Evolutionary conservation across 2,329 filamentous ascomycete species (phyloP).

Genomic region (Fusarium zealandicum): DNA sequence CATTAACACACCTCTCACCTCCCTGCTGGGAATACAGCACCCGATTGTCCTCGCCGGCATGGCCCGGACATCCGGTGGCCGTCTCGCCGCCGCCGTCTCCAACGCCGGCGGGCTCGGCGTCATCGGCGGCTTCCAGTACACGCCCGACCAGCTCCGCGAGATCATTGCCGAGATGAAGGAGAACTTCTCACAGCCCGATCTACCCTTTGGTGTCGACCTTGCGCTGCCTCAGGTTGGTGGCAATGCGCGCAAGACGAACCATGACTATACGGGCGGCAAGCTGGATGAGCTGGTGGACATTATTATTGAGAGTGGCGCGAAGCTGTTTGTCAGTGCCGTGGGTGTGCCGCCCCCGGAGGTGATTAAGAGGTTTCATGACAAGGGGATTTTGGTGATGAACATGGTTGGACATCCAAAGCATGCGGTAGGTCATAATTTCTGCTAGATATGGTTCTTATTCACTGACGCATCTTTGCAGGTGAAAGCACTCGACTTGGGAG

Average conservation of each 20-base stretch:
- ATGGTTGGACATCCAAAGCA: constrained; percentile 96
- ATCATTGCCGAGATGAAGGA: constrained; percentile 89
- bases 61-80: constrained; percentile 82
- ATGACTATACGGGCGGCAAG: constrained; percentile 92
- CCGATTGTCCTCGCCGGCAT: constrained; percentile 94
- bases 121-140: constrained; percentile 76
- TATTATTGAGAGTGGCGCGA: constrained; percentile 82
- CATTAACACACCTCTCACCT: constrained; percentile 79
- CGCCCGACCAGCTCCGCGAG: constrained; percentile 73
- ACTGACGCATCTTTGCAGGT: constrained; percentile 24
- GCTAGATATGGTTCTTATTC: background rate
- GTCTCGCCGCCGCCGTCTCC: constrained; percentile 83
- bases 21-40: constrained; percentile 82
- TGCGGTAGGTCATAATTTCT: constrained; percentile 57
- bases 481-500: constrained; percentile 85
- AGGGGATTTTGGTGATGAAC: constrained; percentile 90
- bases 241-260: constrained; percentile 85
- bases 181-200: constrained; percentile 67
- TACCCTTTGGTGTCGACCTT: constrained; percentile 91
- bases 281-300: constrained; percentile 89
- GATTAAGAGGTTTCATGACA: constrained; percentile 78
- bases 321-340: constrained; percentile 85
- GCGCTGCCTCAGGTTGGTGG: constrained; percentile 90
- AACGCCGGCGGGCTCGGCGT: constrained; percentile 87
- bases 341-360: constrained; percentile 80